These are phyloP conservation scores for Globisporangium emineosum DNA, from an alignment of 352 stramenopile genomes.

Conservation along the genomic window DNA sequence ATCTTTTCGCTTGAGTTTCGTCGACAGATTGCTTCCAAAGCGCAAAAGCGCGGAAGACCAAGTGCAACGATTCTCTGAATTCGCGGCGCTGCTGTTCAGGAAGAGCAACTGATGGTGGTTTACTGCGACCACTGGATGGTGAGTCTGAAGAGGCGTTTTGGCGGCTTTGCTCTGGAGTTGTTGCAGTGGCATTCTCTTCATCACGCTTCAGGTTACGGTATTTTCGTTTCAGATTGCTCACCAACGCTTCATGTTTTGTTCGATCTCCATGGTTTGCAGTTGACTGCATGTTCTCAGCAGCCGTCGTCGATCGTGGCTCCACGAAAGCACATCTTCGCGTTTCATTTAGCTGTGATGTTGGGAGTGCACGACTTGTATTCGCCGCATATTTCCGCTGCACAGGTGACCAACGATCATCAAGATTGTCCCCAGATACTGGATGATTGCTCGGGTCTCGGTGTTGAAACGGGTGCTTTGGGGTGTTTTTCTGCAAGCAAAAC, in stretches of 20 bases:
- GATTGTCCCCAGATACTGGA: not conserved
- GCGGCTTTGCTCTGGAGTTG: not conserved
- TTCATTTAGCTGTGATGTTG: not conserved
- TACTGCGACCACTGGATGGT: not conserved
- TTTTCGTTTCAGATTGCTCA: conserved; percentile 12
- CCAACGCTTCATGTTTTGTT: not conserved
- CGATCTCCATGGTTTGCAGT: not conserved
- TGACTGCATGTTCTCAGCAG: not conserved
- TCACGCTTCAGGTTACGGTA: conserved; percentile 12
- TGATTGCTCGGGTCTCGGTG: not conserved
- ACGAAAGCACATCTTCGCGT: not conserved
- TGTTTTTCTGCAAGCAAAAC: not conserved
- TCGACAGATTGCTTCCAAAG: conserved; percentile 12
- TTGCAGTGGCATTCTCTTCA: not conserved
- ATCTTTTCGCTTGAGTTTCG: not conserved
- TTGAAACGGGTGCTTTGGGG: not conserved
- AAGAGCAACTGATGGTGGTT: not conserved
- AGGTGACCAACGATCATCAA: too few species aligned
- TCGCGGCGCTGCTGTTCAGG: not conserved
- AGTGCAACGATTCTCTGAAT: conserved; percentile 13
- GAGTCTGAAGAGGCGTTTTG: not conserved
- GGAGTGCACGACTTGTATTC: not conserved
- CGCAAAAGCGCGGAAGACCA: conserved; percentile 14
- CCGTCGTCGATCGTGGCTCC: not conserved
- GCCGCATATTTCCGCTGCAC: not conserved